phyloP scores from a whole-genome alignment of 805 yeast genomes.

The Kazachstania taianensis region DNA sequence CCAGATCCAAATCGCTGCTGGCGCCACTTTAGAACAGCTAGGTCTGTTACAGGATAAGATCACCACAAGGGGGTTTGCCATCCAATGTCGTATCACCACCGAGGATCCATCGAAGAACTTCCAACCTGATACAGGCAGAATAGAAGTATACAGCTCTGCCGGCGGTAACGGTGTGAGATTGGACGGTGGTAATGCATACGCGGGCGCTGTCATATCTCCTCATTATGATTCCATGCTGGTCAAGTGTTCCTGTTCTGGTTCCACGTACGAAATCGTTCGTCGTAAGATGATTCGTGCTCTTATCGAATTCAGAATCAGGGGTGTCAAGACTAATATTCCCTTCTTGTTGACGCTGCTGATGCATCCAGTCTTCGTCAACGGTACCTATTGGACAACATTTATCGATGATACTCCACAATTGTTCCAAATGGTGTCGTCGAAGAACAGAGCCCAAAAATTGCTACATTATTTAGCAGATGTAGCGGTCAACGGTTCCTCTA shows the following conservation, averaged over 20 bases:
- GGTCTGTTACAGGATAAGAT: slow-evolving; percentile 91
- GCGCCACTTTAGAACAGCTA: slow-evolving; percentile 84
- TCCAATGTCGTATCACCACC: slow-evolving; percentile 97
- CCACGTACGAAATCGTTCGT: slow-evolving; percentile 92
- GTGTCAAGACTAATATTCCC: slow-evolving; percentile 97
- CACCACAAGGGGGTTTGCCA: slow-evolving; percentile 94
- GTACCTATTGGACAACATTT: slow-evolving; percentile 95
- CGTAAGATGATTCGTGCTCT: slow-evolving; percentile 95
- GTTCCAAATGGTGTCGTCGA: slow-evolving; percentile 89
- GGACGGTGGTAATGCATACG: slow-evolving; percentile 98
- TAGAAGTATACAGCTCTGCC: slow-evolving; percentile 94
- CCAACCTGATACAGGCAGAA: slow-evolving; percentile 99
- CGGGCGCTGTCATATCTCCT: slow-evolving; percentile 93
- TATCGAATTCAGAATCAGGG: slow-evolving; percentile 96
- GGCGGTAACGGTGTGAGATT: slow-evolving; percentile 99
- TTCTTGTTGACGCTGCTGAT: slow-evolving; percentile 86
- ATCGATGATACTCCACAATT: slow-evolving; percentile 96
- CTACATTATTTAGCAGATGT: slow-evolving; percentile 86
- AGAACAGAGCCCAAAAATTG: slow-evolving; percentile 93
- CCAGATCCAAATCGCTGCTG: slow-evolving; percentile 98
- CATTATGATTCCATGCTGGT: slow-evolving; percentile 98
- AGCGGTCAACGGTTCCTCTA: slow-evolving; percentile 91
- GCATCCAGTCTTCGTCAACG: slow-evolving; percentile 74
- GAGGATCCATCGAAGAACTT: slow-evolving; percentile 95
- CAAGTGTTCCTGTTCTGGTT: slow-evolving; percentile 91